Base-by-base conservation (phyloP, 2,329 filamentous ascomycete species). In the Cercospora nicotianae region DNA sequence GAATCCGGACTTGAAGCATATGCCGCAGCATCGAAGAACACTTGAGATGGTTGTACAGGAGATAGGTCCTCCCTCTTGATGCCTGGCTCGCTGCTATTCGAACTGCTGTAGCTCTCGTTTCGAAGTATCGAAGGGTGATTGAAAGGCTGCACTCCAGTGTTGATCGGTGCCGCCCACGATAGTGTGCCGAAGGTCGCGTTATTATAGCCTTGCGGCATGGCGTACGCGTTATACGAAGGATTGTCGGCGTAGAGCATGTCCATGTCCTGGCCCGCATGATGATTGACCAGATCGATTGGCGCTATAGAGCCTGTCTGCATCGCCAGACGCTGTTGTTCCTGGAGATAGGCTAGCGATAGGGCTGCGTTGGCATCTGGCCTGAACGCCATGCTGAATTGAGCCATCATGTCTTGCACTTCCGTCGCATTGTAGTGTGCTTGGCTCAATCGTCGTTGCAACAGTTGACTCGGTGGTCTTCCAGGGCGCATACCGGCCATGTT, bases 31-130 rank as follows among this genome's bases (percentile, higher is more conserved):
- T 81, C 74, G 70, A 78, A 76, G 73, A 80, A 79, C 3, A 80
- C 70, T 42, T 79, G 78, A 57, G 74, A 79, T n/a, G 81, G 77
- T 23, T 80, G 78, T 12, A 81, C 73, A 1, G 82, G 82, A 7
- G 81, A 83, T 36, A 74, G 72, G 23, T 77, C 77, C 67, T 83
- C 83, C 1, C 77, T 73, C 70, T 84, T 85, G 71, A 83, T 80
- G 58, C 77, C 75, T 7, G 80, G 76, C 72, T 79, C 68, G 72
- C 71, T 72, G 58, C 72, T 72, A 28, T 72, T 69, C 16, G 66
- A 60, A 58, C 73, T 75, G 66, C 72, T 71, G 45, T 74, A 71
- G 64, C 70, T 74, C 33, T 75, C 71, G 55, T 67, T 77, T 16
- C 66, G 69, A 20, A 77, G 71, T 73, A 70, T 68, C 10, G 69